Evolutionary conservation across 2,329 filamentous ascomycete genomes (phyloP).

Genomic region (Chalara sp.): DNA sequence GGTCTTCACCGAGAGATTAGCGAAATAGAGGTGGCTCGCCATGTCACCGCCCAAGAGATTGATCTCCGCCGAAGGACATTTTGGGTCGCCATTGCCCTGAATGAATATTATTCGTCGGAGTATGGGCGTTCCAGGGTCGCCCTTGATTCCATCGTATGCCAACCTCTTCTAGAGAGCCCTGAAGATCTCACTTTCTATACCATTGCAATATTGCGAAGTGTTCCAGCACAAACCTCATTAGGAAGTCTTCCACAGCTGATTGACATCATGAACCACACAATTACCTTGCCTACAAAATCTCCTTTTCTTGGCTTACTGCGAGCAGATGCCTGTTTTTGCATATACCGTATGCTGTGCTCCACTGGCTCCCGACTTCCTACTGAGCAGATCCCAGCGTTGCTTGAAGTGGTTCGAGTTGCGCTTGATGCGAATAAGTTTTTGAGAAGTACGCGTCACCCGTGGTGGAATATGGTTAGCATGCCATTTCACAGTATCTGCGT

Average conservation of each 20-base stretch:
- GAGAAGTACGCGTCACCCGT: conserved; percentile 7
- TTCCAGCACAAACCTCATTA: conserved; percentile 1
- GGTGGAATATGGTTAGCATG: conserved; percentile 18
- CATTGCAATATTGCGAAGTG: conserved; percentile 11
- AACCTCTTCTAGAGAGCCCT: not conserved
- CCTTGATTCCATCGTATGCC: conserved; percentile 12
- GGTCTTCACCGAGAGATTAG: conserved; percentile 23
- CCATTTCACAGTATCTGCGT: conserved; percentile 18
- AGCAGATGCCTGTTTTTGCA: conserved; percentile 16
- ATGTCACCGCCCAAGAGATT: conserved; percentile 5
- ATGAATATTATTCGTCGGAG: conserved; percentile 14
- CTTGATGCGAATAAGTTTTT: conserved; percentile 12
- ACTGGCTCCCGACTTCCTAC: conserved; percentile 2
- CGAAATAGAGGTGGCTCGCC: conserved; percentile 4
- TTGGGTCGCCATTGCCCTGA: conserved; percentile 15
- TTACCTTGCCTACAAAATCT: not conserved
- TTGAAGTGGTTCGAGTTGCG: conserved; percentile 12
- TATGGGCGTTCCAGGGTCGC: conserved; percentile 16
- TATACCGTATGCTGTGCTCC: conserved; percentile 10
- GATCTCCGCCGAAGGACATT: conserved; percentile 15
- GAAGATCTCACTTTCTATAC: conserved; percentile 11
- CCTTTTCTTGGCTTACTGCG: conserved; percentile 9
- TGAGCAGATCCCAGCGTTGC: not conserved
- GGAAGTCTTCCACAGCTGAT: conserved; percentile 1
- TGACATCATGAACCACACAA: not conserved